These are phyloP conservation scores for apple (Malus domestica) DNA, from an alignment of 306 rosid species.

Conservation along the genomic window DNA sequence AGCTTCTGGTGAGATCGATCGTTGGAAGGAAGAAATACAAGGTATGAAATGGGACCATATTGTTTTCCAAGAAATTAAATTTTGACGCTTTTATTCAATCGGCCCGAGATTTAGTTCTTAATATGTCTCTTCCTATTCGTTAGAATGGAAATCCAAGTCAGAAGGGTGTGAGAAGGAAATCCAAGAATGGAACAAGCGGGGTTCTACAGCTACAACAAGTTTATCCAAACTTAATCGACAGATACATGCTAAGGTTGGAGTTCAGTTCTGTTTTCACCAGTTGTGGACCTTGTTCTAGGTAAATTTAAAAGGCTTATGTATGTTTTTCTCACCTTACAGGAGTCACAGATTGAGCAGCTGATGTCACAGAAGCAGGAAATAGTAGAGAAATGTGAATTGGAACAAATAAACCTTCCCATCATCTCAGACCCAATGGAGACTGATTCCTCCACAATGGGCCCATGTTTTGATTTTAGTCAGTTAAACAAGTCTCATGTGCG, in stretches of 20 bases:
- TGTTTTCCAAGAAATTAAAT: not conserved
- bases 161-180: slow-evolving; percentile 91
- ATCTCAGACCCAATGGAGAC: slow-evolving; percentile 83
- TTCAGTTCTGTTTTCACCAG: not conserved
- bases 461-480: slow-evolving; percentile 61
- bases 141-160: slow-evolving; percentile 89
- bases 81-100: not conserved
- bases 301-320: slow-evolving; percentile 18
- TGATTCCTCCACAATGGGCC: slow-evolving; percentile 55
- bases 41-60: slow-evolving; percentile 37
- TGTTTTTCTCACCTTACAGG: slow-evolving; percentile 43
- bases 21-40: slow-evolving; percentile 55
- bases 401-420: slow-evolving; percentile 66
- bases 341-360: slow-evolving; percentile 71
- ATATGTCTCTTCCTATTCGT: not conserved
- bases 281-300: slow-evolving; percentile 6
- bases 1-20: slow-evolving; percentile 53
- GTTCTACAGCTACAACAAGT: slow-evolving; percentile 80
- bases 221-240: slow-evolving; percentile 79
- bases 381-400: slow-evolving; percentile 79
- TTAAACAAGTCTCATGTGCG: slow-evolving; percentile 52
- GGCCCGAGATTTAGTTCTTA: not conserved
- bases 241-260: slow-evolving; percentile 75
- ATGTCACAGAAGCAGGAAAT: slow-evolving; percentile 73
- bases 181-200: slow-evolving; percentile 89